Evolutionary conservation across 352 stramenopile genomes (phyloP), one percentile per base, ranked within the genome.

Genomic region (Phytophthora lateralis): DNA sequence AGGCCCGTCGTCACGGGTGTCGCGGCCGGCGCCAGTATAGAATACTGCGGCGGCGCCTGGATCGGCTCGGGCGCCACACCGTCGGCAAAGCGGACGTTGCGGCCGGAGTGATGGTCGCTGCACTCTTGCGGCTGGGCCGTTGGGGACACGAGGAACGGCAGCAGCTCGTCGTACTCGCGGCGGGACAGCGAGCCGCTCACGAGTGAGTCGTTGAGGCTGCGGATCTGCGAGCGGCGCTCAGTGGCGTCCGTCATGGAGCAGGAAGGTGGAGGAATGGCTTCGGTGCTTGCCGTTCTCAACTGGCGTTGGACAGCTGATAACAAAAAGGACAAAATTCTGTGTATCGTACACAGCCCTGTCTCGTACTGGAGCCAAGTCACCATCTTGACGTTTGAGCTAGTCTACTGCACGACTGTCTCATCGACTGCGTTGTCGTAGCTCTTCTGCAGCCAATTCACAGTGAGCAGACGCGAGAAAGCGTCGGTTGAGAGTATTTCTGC

Each of bases 381-480:
- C 38, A 47, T 37, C 47, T 59, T 63, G 56, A n/a, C n/a, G n/a
- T n/a, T n/a, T n/a, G n/a, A n/a, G n/a, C n/a, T n/a, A n/a, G n/a
- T n/a, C n/a, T 51, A 60, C 41, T 67, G 45, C 55, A 71, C 14
- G 8, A n/a, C 48, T 24, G 44, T 35, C n/a, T 64, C 50, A 12
- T 15, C 14, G 17, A 61, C 30, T n/a, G 50, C 61, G 17, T 63
- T 66, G 35, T 73, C 72, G 55, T 88, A 88, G 43, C 76, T 89
- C 57, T 90, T 85, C 63, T 92, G 85, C 5, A 95, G 67, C 80
- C 81, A 93, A 44, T 69, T 80, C n/a, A 93, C 62, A 18, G 63
- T 49, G 20, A 93, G 39, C 17, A 58, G 56, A 37, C 63, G 30
- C 15, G 67, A 60, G 52, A 93, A 87, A 1, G 42, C 63, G 3